Evolutionary conservation across 2,329 filamentous ascomycete genomes (phyloP).

Genomic region (Aspergillus piperis): DNA sequence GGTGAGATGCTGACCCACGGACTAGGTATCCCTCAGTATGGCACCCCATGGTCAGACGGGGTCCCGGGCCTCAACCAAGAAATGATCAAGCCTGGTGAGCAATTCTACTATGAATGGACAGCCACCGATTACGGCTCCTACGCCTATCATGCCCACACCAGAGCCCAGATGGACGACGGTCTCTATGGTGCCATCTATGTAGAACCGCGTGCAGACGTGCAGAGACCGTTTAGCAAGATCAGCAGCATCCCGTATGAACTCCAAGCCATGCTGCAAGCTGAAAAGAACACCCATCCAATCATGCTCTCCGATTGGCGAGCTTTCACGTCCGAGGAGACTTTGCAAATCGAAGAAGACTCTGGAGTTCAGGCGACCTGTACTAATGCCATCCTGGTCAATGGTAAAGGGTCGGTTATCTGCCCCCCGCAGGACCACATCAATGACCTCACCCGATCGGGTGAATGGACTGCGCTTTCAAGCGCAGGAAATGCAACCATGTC

Average conservation of each 20-base stretch:
- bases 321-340: constrained; percentile 49
- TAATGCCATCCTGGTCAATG: constrained; percentile 63
- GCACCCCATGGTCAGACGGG: constrained; percentile 62
- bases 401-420: constrained; percentile 59
- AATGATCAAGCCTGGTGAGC: constrained; percentile 52
- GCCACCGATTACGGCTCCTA: constrained; percentile 59
- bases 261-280: constrained; percentile 52
- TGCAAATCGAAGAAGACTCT: constrained; percentile 33
- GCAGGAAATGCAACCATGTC: constrained; percentile 25
- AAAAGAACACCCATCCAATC: constrained; percentile 49
- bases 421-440: constrained; percentile 48
- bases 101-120: constrained; percentile 56
- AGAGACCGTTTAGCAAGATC: constrained; percentile 56
- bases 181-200: constrained; percentile 53
- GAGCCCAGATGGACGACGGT: constrained; percentile 60
- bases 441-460: constrained; percentile 23
- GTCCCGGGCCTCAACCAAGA: constrained; percentile 59
- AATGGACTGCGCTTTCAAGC: constrained; percentile 20
- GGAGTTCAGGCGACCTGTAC: constrained; percentile 46
- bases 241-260: constrained; percentile 42
- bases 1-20: not conserved
- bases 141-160: constrained; percentile 59
- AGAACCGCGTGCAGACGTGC: constrained; percentile 28
- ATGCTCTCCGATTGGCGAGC: constrained; percentile 60
- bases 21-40: constrained; percentile 39